These are phyloP conservation scores for Mycena vulgaris DNA, from an alignment of 768 basidiomycete species.

Conservation along the genomic window DNA sequence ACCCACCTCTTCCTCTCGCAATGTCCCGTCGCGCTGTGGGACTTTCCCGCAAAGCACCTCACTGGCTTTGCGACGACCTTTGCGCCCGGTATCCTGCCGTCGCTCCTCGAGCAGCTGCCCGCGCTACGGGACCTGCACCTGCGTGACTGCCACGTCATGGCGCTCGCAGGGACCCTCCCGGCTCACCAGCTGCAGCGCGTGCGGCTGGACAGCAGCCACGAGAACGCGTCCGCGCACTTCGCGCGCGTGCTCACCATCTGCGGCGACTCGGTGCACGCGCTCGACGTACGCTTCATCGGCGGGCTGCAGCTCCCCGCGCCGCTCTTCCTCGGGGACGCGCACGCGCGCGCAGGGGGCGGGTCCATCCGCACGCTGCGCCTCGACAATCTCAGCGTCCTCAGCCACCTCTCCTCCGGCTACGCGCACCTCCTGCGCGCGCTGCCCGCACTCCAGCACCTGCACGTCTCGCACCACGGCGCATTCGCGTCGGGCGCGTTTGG, in stretches of 20 bases:
- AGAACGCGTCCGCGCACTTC: conserved; percentile 44
- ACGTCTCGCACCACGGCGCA: conserved; percentile 46
- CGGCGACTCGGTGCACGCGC: conserved; percentile 38
- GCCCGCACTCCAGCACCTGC: conserved; percentile 42
- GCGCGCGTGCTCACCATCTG: conserved; percentile 42
- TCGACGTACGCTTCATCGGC: conserved; percentile 49
- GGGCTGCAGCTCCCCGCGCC: conserved; percentile 46
- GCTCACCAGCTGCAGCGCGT: conserved; percentile 43
- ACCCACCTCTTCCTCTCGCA: conserved; percentile 45
- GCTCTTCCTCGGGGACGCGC: conserved; percentile 31
- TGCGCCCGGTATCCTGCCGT: conserved; percentile 46
- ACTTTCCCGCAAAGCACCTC: conserved; percentile 38
- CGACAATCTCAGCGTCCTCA: conserved; percentile 48
- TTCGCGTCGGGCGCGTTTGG: conserved; percentile 43
- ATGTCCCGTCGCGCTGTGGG: conserved; percentile 49
- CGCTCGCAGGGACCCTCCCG: conserved; percentile 40
- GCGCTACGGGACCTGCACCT: conserved; percentile 44
- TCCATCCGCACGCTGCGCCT: conserved; percentile 44
- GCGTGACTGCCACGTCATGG: conserved; percentile 46
- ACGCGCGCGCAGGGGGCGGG: conserved; percentile 20
- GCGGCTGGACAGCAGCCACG: conserved; percentile 48
- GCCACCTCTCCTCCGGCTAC: conserved; percentile 42
- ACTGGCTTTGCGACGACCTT: conserved; percentile 47
- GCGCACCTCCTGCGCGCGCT: conserved; percentile 42
- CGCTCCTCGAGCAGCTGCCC: conserved; percentile 44